Evolutionary conservation across 768 basidiomycete species (phyloP), one percentile per base, ranked within the genome.

Genomic region (Lactarius sp.): DNA sequence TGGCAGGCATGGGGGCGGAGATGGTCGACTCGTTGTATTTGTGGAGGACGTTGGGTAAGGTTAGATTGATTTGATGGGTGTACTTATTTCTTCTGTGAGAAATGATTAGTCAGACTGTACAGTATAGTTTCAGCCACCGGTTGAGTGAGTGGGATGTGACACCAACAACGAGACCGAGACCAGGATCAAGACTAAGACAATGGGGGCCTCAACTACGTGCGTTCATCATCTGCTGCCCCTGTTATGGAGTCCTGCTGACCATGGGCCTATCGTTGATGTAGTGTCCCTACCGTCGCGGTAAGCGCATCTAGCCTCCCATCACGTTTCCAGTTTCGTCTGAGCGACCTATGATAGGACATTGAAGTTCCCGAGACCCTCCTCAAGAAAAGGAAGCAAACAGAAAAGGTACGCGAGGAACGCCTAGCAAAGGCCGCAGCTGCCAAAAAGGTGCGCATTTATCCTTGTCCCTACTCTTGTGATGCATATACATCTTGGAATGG

Each of bases 291-390:
- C 37, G 54, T 53, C 39, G 31, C 52, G 55, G 63, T 62, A 39
- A 62, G 58, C 44, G 41, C 8, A 49, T 20, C n/a, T 52, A 22
- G 10, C 59, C 42, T 14, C 41, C 42, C 10, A 60, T 36, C 50
- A 47, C 53, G 27, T 47, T 47, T 60, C n/a, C 20, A 2, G 36
- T 41, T 50, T 56, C 52, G 53, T 59, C 65, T 66, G 53, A 63
- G 56, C 37, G 53, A n/a, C 22, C 31, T 47, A 10, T 33, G 55
- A 66, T 71, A 93, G 91, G 85, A 87, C 74, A 87, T 97, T 76
- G 90, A 95, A 85, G 95, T 96, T 80, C 95, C 95, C 77, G 95
- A 97, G 88, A 98, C 95, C 74, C 87, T 98, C 82, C 92, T 98
- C 82, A 98, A 97, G 86, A 98, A 96, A 83, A 88, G 95, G 80